Percentiles rank a stretch among this genome's conserved stretches.
phyloP scores from a whole-genome alignment of 2,329 filamentous ascomycete species.

The Pseudogymnoascus sp. region DNA sequence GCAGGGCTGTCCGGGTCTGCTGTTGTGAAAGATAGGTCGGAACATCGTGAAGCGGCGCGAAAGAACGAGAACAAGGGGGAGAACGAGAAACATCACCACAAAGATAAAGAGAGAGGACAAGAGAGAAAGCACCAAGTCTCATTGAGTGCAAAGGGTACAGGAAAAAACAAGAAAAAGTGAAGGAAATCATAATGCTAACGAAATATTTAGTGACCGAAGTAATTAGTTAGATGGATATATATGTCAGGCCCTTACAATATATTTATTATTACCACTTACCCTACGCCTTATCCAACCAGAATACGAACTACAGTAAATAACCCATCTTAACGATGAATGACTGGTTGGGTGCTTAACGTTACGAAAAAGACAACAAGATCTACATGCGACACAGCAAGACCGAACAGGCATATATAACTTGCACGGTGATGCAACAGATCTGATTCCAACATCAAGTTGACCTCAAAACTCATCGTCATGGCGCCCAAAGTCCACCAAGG shows the following conservation, averaged over 20 bases:
- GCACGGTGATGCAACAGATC: not conserved
- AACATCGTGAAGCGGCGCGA: not conserved
- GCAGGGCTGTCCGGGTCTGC: not conserved
- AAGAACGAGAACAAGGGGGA: not conserved
- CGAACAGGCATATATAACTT: not conserved
- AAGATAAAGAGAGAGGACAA: not conserved
- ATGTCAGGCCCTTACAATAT: not conserved
- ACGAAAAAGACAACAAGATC: not conserved
- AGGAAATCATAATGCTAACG: not conserved
- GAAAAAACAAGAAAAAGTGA: not conserved
- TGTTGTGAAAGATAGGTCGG: not conserved
- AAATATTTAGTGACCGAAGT: not conserved
- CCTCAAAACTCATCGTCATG: not conserved
- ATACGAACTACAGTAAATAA: not conserved
- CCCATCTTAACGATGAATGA: not conserved
- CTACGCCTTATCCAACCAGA: not conserved
- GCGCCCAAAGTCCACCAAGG: not conserved
- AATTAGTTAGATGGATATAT: slow-evolving; percentile 4
- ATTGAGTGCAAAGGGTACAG: not conserved
- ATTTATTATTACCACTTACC: not conserved
- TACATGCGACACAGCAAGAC: not conserved
- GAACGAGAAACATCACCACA: not conserved
- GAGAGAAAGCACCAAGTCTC: not conserved
- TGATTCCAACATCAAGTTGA: not conserved
- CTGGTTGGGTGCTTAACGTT: not conserved